Evolutionary conservation across 805 yeast species (phyloP).

Genomic region (Candida krabiensis): DNA sequence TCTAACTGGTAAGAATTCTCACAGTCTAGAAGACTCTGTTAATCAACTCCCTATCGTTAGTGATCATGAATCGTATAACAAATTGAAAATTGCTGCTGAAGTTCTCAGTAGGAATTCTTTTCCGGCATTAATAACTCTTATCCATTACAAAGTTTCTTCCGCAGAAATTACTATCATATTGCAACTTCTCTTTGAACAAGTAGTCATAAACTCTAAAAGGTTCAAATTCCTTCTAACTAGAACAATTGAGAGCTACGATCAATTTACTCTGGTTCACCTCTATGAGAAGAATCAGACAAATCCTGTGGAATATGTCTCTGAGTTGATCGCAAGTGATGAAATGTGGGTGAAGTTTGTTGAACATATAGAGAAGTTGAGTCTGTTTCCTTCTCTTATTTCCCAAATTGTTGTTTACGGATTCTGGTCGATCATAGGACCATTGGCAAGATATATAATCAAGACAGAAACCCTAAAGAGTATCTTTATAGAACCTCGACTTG

Average conservation of each 20-base stretch:
- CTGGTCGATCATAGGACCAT: slow-evolving; percentile 20
- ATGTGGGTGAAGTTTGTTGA: slow-evolving; percentile 24
- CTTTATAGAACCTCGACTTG: slow-evolving; percentile 3
- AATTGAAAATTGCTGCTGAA: slow-evolving; percentile 8
- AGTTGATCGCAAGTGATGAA: slow-evolving; percentile 8
- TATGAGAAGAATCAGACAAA: slow-evolving; percentile 9
- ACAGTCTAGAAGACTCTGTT: slow-evolving; percentile 3
- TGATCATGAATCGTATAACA: slow-evolving; percentile 5
- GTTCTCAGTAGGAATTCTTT: neutral
- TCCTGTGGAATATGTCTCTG: slow-evolving; percentile 14
- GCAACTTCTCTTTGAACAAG: slow-evolving; percentile 15
- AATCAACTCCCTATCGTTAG: slow-evolving; percentile 4
- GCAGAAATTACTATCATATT: slow-evolving; percentile 16
- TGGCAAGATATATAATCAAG: slow-evolving; percentile 13
- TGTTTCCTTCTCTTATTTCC: slow-evolving; percentile 16
- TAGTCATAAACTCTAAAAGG: slow-evolving; percentile 13
- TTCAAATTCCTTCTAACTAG: slow-evolving; percentile 25
- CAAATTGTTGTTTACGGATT: slow-evolving; percentile 26
- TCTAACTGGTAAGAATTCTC: neutral
- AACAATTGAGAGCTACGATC: slow-evolving; percentile 21
- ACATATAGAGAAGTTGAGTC: slow-evolving; percentile 8
- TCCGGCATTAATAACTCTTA: slow-evolving; percentile 8
- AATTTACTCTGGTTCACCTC: slow-evolving; percentile 12
- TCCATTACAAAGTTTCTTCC: slow-evolving; percentile 13
- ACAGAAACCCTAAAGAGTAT: neutral